Evolutionary conservation across 2,329 filamentous ascomycete genomes (phyloP).

Genomic region (Pseudodiploospora longispora): DNA sequence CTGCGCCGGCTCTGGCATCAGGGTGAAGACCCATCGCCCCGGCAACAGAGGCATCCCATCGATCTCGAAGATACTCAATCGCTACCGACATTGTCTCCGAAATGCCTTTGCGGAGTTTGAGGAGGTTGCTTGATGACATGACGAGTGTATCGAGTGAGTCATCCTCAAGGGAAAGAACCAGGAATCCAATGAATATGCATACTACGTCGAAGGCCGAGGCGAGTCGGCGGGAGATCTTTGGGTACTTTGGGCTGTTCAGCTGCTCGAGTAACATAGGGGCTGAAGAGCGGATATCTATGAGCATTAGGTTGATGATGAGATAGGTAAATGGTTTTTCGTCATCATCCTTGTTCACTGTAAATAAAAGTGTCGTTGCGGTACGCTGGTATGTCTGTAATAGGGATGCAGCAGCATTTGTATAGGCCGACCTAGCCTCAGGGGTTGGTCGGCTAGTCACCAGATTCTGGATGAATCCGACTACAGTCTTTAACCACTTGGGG

Average conservation of each 20-base stretch:
- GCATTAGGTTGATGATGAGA: slow-evolving; percentile 54
- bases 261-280: slow-evolving; percentile 51
- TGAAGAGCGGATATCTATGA: slow-evolving; percentile 58
- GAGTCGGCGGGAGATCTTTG: slow-evolving; percentile 42
- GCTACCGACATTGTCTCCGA: slow-evolving; percentile 55
- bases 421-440: slow-evolving; percentile 46
- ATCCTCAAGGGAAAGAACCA: slow-evolving; percentile 47
- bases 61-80: slow-evolving; percentile 58
- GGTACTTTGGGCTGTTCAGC: slow-evolving; percentile 48
- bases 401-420: slow-evolving; percentile 49
- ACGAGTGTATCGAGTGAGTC: slow-evolving; percentile 30
- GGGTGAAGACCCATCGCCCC: slow-evolving; percentile 55
- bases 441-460: slow-evolving; percentile 49
- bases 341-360: slow-evolving; percentile 33
- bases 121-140: slow-evolving; percentile 50
- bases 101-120: slow-evolving; percentile 53
- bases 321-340: slow-evolving; percentile 50
- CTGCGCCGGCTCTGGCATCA: slow-evolving; percentile 38
- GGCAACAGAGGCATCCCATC: slow-evolving; percentile 60
- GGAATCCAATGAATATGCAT: slow-evolving; percentile 50
- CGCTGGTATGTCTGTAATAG: slow-evolving; percentile 48
- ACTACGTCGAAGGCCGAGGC: slow-evolving; percentile 55
- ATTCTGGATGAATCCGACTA: slow-evolving; percentile 41
- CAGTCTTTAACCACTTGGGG: slow-evolving; percentile 44
- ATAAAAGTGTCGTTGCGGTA: slow-evolving; percentile 40